phyloP scores from a whole-genome alignment of 192 early-diverging fungal genomes.

The Coemansia sp. region DNA sequence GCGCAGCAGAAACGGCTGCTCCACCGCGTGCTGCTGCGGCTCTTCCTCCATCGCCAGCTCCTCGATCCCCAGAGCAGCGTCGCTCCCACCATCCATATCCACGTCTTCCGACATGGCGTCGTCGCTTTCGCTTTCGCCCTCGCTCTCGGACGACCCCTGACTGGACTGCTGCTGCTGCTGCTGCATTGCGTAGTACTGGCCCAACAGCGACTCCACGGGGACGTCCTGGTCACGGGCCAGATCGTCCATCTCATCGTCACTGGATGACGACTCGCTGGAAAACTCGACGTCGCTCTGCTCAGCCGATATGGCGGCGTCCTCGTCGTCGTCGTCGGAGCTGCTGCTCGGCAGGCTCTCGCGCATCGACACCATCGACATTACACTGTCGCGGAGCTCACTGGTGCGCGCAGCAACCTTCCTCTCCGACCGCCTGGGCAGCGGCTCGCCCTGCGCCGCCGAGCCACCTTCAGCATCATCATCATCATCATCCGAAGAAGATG shows the following conservation, averaged over 20 bases:
- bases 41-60: neutral
- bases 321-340: too few species aligned
- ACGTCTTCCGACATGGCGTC: neutral
- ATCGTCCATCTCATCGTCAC: constrained; percentile 54
- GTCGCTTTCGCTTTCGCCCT: too few species aligned
- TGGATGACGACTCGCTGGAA: constrained; percentile 21
- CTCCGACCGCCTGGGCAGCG: neutral
- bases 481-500: neutral
- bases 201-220: constrained; percentile 60
- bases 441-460: too few species aligned
- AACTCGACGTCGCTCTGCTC: constrained; percentile 20
- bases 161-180: neutral
- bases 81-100: neutral
- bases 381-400: neutral
- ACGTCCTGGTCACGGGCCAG: constrained; percentile 65
- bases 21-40: constrained; percentile 13
- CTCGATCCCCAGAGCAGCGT: constrained; percentile 5
- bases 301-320: constrained; percentile 11
- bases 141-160: neutral
- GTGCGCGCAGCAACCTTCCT: neutral
- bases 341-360: neutral
- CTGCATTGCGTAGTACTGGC: constrained; percentile 52
- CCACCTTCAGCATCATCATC: too few species aligned
- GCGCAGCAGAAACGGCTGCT: constrained; percentile 61
- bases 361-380: neutral